A percentile compares a stretch with the other conserved stretches of the same genome.
Conservation (phyloP, 768 basidiomycete species). For the Gautieria morchelliformis region DNA sequence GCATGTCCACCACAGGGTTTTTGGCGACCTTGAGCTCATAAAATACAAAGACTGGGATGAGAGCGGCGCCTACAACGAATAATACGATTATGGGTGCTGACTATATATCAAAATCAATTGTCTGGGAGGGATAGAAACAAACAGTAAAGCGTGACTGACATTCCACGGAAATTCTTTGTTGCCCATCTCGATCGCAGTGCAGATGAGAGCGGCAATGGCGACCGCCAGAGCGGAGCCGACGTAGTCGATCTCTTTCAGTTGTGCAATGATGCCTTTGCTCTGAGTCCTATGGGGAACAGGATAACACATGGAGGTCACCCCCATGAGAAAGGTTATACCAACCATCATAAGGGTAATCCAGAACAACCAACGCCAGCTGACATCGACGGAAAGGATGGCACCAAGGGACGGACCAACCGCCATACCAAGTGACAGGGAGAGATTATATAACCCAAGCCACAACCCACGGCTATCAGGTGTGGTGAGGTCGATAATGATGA, state of each 20-base stretch:
- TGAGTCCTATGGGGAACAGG: conserved; percentile 25
- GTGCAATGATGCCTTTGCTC: conserved; percentile 22
- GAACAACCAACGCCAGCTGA: conserved; percentile 38
- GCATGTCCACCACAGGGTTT: conserved; percentile 25
- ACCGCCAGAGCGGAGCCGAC: conserved; percentile 21
- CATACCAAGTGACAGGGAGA: conserved; percentile 30
- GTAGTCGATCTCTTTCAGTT: conserved; percentile 25
- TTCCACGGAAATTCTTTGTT: conserved; percentile 28
- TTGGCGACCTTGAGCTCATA: conserved; percentile 25
- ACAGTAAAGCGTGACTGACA: conserved; percentile 13
- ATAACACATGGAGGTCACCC: conserved; percentile 20
- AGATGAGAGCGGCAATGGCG: conserved; percentile 27
- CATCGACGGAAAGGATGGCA: conserved; percentile 34
- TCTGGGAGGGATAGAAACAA: neutral
- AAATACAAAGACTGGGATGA: conserved; percentile 25
- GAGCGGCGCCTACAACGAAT: conserved; percentile 21
- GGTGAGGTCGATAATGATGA: conserved; percentile 27
- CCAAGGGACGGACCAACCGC: conserved; percentile 39
- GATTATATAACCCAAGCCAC: conserved; percentile 27
- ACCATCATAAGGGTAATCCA: conserved; percentile 32
- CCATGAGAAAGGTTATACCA: conserved; percentile 21
- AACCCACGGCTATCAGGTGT: conserved; percentile 25
- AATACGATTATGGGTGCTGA: conserved; percentile 21
- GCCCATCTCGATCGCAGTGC: conserved; percentile 29
- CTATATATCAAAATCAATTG: conserved; percentile 9